phyloP scores from a whole-genome alignment of 768 basidiomycete genomes.

The Leccinum arenicola region DNA sequence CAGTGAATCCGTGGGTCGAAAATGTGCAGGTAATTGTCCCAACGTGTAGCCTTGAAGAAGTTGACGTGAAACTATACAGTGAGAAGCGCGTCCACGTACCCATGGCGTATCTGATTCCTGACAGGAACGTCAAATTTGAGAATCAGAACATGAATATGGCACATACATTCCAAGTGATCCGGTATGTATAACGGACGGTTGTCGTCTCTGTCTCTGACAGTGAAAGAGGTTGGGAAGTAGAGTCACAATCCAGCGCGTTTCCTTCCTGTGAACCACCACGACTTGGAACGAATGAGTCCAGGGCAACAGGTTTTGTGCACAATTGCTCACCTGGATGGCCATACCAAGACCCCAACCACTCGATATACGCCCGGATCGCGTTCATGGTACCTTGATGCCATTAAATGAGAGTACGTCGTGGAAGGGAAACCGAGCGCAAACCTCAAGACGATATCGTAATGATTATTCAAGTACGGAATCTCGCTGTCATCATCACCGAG shows the following conservation, averaged over 20 bases:
- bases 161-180: slow-evolving; percentile 81
- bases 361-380: slow-evolving; percentile 70
- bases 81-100: slow-evolving; percentile 38
- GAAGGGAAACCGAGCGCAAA: slow-evolving; percentile 28
- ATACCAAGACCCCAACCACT: slow-evolving; percentile 93
- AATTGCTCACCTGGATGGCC: slow-evolving; percentile 46
- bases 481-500: slow-evolving; percentile 73
- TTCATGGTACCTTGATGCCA: slow-evolving; percentile 66
- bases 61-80: slow-evolving; percentile 4
- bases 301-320: neutral
- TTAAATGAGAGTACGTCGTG: slow-evolving; percentile 7
- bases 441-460: slow-evolving; percentile 85
- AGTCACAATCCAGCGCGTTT: slow-evolving; percentile 50
- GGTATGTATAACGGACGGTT: slow-evolving; percentile 80
- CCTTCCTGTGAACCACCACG: slow-evolving; percentile 58
- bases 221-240: slow-evolving; percentile 45
- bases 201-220: slow-evolving; percentile 61
- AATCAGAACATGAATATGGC: neutral
- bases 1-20: slow-evolving; percentile 95
- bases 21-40: slow-evolving; percentile 95
- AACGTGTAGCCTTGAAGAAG: slow-evolving; percentile 74
- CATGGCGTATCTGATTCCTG: slow-evolving; percentile 86
- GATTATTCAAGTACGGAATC: slow-evolving; percentile 80
- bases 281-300: slow-evolving; percentile 34
- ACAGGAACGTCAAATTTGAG: slow-evolving; percentile 3